Evolutionary conservation across 495 filamentous ascomycete species (phyloP), one percentile per base, ranked within the genome.

Genomic region (Talaromyces borbonicus): DNA sequence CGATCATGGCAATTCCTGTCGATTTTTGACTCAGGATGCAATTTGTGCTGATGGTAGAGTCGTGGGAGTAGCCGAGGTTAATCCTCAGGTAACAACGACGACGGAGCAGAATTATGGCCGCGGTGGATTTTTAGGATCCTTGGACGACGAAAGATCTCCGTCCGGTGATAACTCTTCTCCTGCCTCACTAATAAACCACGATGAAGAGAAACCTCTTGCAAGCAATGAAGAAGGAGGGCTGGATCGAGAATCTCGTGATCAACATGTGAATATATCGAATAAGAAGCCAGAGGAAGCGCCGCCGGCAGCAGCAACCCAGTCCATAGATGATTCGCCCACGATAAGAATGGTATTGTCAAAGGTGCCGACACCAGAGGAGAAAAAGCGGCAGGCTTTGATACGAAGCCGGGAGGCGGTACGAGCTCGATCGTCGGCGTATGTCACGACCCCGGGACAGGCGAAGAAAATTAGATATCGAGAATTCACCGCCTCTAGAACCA

Each of bases 391-490:
- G 14, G 16, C 35, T 22, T 5, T 38, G n/a, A 38, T 38, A 12
- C 35, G 35, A 16, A 38, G 22, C 19, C 35, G 35, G 11, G 35
- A 38, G 5, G 16, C 16, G 9, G 35, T 11, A 20, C 8, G 19
- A 20, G 35, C 35, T 20, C 15, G 15, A 9, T 9, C 22, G 35
- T 20, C 35, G 18, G 35, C 35, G 8, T 15, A 38, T 6, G 23
- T 26, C 3, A 41, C 15, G 2, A 26, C 20, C n/a, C 16, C 38
- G 12, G 20, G 11, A 23, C 11, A 24, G 22, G 24, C 41, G 37
- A 52, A 46, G 50, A 63, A 64, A 49, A 36, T 67, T 18, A 55
- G 57, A 25, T 62, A 54, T 44, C 58, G 38, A 12, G 12, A 41
- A 26, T 23, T 41, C 22, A 26, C 26, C 2, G 2, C 16, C 9